Evolutionary conservation across 78 protist species (phyloP).

Genomic region (Dictyostelium citrinum): DNA sequence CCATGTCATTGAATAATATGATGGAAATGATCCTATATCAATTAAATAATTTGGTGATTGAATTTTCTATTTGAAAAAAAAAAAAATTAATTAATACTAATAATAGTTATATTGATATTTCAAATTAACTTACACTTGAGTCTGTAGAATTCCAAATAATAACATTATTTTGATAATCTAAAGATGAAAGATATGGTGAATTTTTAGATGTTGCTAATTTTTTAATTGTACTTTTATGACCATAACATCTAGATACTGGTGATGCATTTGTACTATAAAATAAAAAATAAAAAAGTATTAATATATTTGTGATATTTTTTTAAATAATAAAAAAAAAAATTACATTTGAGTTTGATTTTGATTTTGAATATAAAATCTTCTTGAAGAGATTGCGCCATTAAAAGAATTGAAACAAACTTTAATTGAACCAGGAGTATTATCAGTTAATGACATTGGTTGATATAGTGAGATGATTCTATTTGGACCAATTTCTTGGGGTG

Average conservation of each 20-base stretch:
- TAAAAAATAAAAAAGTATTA: no score
- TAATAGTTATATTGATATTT: no score
- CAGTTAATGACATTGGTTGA: constrained; percentile 50
- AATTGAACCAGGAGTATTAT: constrained; percentile 53
- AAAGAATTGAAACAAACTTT: constrained; percentile 62
- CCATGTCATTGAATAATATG: constrained; percentile 24
- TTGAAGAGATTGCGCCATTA: constrained; percentile 56
- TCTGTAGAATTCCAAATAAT: constrained; percentile 36
- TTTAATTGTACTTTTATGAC: constrained; percentile 19
- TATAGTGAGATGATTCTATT: constrained; percentile 50
- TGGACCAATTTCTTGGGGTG: constrained; percentile 68
- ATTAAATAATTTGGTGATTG: constrained; percentile 17
- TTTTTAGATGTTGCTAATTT: neutral
- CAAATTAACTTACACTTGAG: constrained; percentile 5
- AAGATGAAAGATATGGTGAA: constrained; percentile 13
- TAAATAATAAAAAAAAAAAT: neutral
- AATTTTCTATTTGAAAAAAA: no score
- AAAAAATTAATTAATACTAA: no score
- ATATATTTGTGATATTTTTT: no score
- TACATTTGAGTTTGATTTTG: constrained; percentile 66
- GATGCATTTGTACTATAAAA: constrained; percentile 15
- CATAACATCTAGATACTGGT: constrained; percentile 48
- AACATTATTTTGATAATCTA: constrained; percentile 31
- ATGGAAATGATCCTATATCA: constrained; percentile 29
- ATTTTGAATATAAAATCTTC: constrained; percentile 51